Percentiles rank a stretch among this genome's conserved stretches.
These are phyloP conservation scores for Apiotrichum montevideense DNA, from an alignment of 1,284 basidiomycete species.

Conservation along the genomic window DNA sequence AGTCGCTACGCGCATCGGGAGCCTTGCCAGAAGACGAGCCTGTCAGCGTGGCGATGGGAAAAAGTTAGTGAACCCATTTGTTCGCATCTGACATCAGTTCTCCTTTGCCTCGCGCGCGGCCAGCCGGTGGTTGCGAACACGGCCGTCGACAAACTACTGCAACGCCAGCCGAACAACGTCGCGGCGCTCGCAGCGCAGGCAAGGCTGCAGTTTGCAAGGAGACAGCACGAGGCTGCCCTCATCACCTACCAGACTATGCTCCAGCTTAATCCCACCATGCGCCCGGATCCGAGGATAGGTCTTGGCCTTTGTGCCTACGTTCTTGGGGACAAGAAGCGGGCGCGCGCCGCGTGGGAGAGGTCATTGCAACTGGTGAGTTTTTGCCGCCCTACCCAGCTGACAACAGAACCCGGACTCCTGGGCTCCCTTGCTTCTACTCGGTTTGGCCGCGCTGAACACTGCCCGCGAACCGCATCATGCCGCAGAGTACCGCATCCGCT, in stretches of 20 bases:
- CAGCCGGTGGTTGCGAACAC: conserved; percentile 70
- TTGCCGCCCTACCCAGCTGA: conserved; percentile 4
- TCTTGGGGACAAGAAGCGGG: conserved; percentile 69
- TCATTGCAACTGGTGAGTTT: conserved; percentile 69
- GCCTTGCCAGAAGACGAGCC: conserved; percentile 33
- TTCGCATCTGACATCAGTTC: conserved; percentile 51
- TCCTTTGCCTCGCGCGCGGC: conserved; percentile 71
- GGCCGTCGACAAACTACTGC: conserved; percentile 74
- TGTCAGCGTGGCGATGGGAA: conserved; percentile 33
- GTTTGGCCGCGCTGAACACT: conserved; percentile 71
- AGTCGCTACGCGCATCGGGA: conserved; percentile 53
- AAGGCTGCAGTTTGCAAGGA: conserved; percentile 69
- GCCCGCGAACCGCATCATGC: conserved; percentile 60
- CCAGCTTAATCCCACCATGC: conserved; percentile 63
- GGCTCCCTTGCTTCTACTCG: conserved; percentile 71
- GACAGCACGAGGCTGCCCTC: conserved; percentile 70
- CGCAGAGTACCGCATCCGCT: conserved; percentile 32
- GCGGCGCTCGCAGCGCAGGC: conserved; percentile 53
- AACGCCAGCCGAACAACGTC: conserved; percentile 70
- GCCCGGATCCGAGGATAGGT: conserved; percentile 85
- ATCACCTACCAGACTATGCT: conserved; percentile 78
- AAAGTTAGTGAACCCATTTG: conserved; percentile 8
- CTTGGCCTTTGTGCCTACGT: conserved; percentile 88
- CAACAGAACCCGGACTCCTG: conserved; percentile 66
- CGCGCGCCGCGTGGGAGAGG: conserved; percentile 78